A percentile compares a stretch with the other conserved stretches of the same genome.
These are phyloP conservation scores for Acorus gramineus DNA, from an alignment of 106 monocot genomes.

Conservation along the genomic window DNA sequence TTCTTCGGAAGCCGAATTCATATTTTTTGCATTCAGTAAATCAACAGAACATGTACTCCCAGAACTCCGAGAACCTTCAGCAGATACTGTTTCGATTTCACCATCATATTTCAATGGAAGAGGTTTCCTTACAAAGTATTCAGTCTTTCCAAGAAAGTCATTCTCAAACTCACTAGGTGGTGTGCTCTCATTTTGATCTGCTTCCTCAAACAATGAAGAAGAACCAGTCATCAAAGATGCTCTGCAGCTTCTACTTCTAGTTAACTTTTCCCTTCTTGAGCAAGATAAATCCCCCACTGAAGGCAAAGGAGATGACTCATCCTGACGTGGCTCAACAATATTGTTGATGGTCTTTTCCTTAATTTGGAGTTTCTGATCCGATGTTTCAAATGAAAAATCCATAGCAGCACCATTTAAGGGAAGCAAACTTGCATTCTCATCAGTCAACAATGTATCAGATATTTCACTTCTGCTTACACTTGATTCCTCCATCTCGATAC, in stretches of 20 bases:
- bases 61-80: conserved; percentile 1
- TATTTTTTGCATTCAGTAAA: not conserved
- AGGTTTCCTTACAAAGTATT: conserved; percentile 29
- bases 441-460: conserved; percentile 13
- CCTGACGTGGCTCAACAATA: conserved; percentile 21
- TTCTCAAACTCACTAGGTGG: conserved; percentile 51
- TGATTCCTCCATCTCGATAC: conserved; percentile 62
- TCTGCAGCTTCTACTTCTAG: conserved; percentile 79
- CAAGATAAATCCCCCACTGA: conserved; percentile 13
- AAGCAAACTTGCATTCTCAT: conserved; percentile 10
- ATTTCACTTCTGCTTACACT: conserved; percentile 19
- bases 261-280: conserved; percentile 18
- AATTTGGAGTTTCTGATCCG: conserved; percentile 65
- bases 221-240: conserved; percentile 21
- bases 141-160: conserved; percentile 50
- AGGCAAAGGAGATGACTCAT: conserved; percentile 21
- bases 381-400: conserved; percentile 29
- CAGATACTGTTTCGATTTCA: conserved; percentile 4
- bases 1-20: conserved; percentile 29
- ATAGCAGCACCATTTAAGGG: conserved; percentile 2
- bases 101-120: not conserved
- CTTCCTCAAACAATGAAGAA: conserved; percentile 32
- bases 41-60: conserved; percentile 1
- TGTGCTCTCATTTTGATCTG: conserved; percentile 33
- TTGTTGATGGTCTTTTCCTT: conserved; percentile 24